Conservation (phyloP, 1,284 basidiomycete species). For the Takashimella koratensis region DNA sequence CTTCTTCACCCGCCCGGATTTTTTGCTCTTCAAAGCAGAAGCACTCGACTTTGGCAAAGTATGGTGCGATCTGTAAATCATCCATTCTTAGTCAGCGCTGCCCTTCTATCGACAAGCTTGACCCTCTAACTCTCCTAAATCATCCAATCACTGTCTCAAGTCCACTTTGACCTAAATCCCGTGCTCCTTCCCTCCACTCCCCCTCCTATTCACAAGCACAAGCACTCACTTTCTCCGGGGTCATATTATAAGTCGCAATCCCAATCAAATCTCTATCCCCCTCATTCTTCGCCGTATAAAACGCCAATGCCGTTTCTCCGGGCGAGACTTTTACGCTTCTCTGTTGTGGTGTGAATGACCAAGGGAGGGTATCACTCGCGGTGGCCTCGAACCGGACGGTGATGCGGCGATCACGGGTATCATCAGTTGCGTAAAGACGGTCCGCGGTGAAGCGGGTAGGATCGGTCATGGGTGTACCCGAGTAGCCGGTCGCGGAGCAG, state of each 20-base stretch:
- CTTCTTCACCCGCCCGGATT: conserved; percentile 89
- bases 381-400: conserved; percentile 96
- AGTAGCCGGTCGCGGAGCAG: conserved; percentile 95
- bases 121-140: background rate
- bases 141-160: background rate
- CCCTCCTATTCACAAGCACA: background rate
- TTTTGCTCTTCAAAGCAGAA: conserved; percentile 99
- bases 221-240: conserved; percentile 46
- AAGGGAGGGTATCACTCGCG: conserved; percentile 80
- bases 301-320: conserved; percentile 93
- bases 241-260: conserved; percentile 97
- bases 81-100: too few species aligned
- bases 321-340: conserved; percentile 86
- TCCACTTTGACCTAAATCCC: background rate
- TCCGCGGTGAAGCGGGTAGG: conserved; percentile 74
- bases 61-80: conserved; percentile 76
- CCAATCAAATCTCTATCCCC: conserved; percentile 88
- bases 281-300: conserved; percentile 90
- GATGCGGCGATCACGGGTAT: conserved; percentile 62
- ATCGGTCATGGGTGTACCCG: conserved; percentile 87
- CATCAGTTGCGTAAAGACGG: conserved; percentile 70
- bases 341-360: conserved; percentile 89
- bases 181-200: background rate
- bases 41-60: conserved; percentile 99
- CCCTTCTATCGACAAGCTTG: background rate